Conservation (phyloP, 768 basidiomycete genomes). For the Auricularia auricula-judae region DNA sequence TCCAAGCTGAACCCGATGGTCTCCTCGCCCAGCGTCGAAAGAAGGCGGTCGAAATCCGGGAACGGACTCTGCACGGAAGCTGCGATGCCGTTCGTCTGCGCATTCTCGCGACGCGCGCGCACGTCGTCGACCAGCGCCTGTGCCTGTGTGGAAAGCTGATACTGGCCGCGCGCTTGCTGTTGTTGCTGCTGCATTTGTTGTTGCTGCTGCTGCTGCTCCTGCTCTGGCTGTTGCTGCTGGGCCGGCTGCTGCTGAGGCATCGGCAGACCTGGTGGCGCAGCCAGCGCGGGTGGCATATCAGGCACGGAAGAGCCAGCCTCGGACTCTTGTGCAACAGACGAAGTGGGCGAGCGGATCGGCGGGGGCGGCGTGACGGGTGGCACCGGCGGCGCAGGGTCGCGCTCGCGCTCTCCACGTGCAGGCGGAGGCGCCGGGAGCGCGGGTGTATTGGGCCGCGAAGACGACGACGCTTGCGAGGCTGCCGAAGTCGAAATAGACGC, state of each 20-base stretch:
- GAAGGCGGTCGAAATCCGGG: slow-evolving; percentile 81
- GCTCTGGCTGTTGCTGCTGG: no score
- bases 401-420: not conserved
- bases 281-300: not conserved
- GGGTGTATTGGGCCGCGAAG: slow-evolving; percentile 52
- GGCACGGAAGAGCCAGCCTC: not conserved
- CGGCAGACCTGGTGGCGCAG: not conserved
- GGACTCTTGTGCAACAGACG: slow-evolving; percentile 4
- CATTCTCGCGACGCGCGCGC: slow-evolving; percentile 54
- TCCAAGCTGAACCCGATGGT: slow-evolving; percentile 85
- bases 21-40: slow-evolving; percentile 55
- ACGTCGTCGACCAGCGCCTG: slow-evolving; percentile 79
- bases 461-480: slow-evolving; percentile 36
- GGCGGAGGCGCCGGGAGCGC: slow-evolving; percentile 20
- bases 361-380: not conserved
- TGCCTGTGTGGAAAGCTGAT: slow-evolving; percentile 81
- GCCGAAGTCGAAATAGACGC: slow-evolving; percentile 37
- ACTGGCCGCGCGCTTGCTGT: slow-evolving; percentile 41
- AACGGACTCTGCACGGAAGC: slow-evolving; percentile 44
- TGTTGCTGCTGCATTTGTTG: slow-evolving; percentile 19
- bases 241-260: slow-evolving; percentile 35
- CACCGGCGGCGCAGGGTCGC: not conserved
- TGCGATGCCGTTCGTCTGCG: slow-evolving; percentile 19
- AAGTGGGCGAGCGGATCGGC: slow-evolving; percentile 1
- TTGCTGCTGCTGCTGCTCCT: no score